phyloP scores from a whole-genome alignment of 805 yeast species.

The Zygosaccharomyces lentus region DNA sequence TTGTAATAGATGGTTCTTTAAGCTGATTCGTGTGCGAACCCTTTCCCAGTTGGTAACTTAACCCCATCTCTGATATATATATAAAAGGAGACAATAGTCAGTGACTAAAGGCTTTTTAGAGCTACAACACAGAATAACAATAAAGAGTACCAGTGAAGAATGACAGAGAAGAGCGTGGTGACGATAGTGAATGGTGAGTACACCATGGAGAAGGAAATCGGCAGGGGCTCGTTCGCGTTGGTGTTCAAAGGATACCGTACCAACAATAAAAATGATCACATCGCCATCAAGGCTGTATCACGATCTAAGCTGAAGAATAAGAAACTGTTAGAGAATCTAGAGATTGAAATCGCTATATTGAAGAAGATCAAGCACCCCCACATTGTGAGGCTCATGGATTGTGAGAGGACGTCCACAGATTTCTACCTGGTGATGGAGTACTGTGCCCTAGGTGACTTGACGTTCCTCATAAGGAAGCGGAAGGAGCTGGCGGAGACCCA shows the following conservation, averaged over 20 bases:
- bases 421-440: conserved; percentile 94
- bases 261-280: conserved; percentile 43
- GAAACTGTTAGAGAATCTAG: conserved; percentile 84
- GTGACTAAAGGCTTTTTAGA: neutral
- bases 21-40: neutral
- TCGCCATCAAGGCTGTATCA: conserved; percentile 86
- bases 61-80: neutral
- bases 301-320: conserved; percentile 77
- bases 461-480: conserved; percentile 76
- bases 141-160: neutral
- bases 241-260: conserved; percentile 78
- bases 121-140: neutral
- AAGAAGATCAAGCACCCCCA: conserved; percentile 90
- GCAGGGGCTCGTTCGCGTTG: conserved; percentile 93
- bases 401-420: conserved; percentile 69
- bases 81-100: neutral
- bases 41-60: neutral
- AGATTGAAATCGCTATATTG: conserved; percentile 84
- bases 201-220: conserved; percentile 56
- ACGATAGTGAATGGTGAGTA: conserved; percentile 26
- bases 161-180: conserved; percentile 11
- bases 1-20: neutral
- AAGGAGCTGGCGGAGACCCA: conserved; percentile 66
- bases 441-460: conserved; percentile 91
- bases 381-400: conserved; percentile 81